Conservation (phyloP, 495 filamentous ascomycete genomes). For the Tuber aestivum region DNA sequence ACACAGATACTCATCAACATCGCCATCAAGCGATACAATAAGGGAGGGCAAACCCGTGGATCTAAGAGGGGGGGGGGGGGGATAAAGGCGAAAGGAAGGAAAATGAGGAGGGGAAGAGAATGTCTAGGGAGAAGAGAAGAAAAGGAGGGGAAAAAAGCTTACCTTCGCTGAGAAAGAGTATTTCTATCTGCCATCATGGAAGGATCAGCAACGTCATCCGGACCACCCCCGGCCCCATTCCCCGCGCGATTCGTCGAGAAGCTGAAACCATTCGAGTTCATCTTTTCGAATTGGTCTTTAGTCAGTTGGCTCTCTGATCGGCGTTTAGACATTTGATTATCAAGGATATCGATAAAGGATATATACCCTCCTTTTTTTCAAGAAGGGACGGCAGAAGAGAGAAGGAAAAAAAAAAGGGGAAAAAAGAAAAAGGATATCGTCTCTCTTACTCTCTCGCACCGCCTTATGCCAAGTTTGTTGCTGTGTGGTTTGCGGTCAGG, state of each 20-base stretch:
- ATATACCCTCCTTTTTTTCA: conserved; percentile 12
- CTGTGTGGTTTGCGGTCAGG: background rate
- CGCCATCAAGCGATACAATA: conserved; percentile 2
- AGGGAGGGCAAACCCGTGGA: conserved; percentile 6
- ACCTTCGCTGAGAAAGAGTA: conserved; percentile 31
- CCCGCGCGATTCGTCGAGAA: conserved; percentile 24
- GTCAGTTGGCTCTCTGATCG: conserved; percentile 41
- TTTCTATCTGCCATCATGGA: conserved; percentile 32
- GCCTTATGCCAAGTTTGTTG: conserved; percentile 3
- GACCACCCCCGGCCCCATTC: conserved; percentile 18
- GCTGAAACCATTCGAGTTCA: conserved; percentile 31
- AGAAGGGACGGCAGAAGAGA: conserved; percentile 13
- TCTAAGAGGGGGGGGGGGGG: background rate
- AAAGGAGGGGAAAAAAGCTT: conserved; percentile 12
- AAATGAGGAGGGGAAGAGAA: background rate
- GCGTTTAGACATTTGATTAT: conserved; percentile 40
- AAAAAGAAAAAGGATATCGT: background rate
- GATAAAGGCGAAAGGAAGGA: background rate
- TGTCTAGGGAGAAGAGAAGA: background rate
- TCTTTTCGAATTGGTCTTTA: conserved; percentile 36
- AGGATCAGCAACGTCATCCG: conserved; percentile 26
- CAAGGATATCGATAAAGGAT: conserved; percentile 13
- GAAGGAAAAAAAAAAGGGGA: conserved; percentile 7
- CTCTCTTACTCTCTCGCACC: conserved; percentile 6
- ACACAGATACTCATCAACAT: conserved; percentile 12